phyloP scores from a whole-genome alignment of 139 green algal species.

The Picochlorum sp. region DNA sequence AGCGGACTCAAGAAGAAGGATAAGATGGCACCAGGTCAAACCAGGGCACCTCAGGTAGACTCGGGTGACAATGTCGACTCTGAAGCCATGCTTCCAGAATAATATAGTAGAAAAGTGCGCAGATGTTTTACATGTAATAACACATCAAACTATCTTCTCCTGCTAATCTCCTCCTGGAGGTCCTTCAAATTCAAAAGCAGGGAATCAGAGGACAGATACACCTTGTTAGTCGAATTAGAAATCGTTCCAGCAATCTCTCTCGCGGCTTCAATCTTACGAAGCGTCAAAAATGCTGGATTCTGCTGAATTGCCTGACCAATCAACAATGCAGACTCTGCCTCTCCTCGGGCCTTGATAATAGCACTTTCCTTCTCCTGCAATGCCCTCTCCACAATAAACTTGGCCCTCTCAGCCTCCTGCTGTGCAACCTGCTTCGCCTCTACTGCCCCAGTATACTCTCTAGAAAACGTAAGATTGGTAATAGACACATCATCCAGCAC shows the following conservation, averaged over 20 bases:
- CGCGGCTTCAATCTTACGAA: conserved; percentile 91
- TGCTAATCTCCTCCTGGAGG: neutral
- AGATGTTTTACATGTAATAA: neutral
- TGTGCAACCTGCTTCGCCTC: conserved; percentile 98
- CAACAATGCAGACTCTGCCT: conserved; percentile 78
- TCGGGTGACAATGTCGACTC: conserved; percentile 60
- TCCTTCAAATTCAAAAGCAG: conserved; percentile 85
- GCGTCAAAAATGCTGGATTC: conserved; percentile 83
- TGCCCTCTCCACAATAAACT: conserved; percentile 95
- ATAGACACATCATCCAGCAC: conserved; percentile 98
- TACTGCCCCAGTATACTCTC: conserved; percentile 92
- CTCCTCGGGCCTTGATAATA: conserved; percentile 89
- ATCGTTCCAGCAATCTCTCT: conserved; percentile 88
- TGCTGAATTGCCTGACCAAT: conserved; percentile 87
- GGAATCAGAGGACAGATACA: conserved; percentile 86
- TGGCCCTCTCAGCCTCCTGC: conserved; percentile 95
- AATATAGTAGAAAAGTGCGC: neutral
- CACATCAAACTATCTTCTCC: conserved; percentile 1
- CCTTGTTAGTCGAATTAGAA: conserved; percentile 65
- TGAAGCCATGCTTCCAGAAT: conserved; percentile 68
- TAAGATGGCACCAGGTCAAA: conserved; percentile 28
- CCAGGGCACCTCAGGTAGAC: conserved; percentile 36
- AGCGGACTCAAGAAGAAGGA: conserved; percentile 71
- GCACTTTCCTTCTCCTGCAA: conserved; percentile 91
- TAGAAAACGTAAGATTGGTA: conserved; percentile 92